A percentile compares a stretch with the other conserved stretches of the same genome.
These are phyloP conservation scores for Phytophthora palmivora DNA, from an alignment of 352 stramenopile species.

Conservation along the genomic window DNA sequence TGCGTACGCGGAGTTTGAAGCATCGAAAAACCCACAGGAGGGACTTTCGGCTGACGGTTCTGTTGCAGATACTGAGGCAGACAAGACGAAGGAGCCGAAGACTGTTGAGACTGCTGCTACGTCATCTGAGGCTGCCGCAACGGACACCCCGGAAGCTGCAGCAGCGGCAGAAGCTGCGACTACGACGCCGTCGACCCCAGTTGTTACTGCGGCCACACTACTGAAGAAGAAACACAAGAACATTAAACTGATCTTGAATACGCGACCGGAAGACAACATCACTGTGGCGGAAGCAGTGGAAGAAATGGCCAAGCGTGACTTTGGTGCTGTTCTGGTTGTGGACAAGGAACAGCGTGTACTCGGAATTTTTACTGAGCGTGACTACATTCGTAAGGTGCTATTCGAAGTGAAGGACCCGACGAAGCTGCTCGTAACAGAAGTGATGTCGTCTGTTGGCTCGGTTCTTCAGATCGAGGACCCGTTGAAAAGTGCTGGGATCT, in stretches of 20 bases:
- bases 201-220: constrained; percentile 69
- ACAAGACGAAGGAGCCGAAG: constrained; percentile 17
- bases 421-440: constrained; percentile 60
- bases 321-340: constrained; percentile 83
- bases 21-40: constrained; percentile 50
- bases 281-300: constrained; percentile 78
- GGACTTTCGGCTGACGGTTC: background rate
- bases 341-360: constrained; percentile 86
- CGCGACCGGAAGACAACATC: constrained; percentile 78
- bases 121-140: constrained; percentile 6
- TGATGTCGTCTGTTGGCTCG: constrained; percentile 60
- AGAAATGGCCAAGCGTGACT: constrained; percentile 80
- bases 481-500: constrained; percentile 82
- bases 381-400: constrained; percentile 85
- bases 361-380: constrained; percentile 87
- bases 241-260: constrained; percentile 86
- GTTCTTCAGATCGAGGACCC: constrained; percentile 81
- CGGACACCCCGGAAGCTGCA: constrained; percentile 15
- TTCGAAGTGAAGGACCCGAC: constrained; percentile 73
- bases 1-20: constrained; percentile 74
- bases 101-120: constrained; percentile 2
- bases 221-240: constrained; percentile 88
- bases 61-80: background rate
- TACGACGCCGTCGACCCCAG: constrained; percentile 17
- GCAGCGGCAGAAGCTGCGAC: constrained; percentile 4